phyloP scores from a whole-genome alignment of 108 stramenopile genomes.

The Skeletonema grethae region DNA sequence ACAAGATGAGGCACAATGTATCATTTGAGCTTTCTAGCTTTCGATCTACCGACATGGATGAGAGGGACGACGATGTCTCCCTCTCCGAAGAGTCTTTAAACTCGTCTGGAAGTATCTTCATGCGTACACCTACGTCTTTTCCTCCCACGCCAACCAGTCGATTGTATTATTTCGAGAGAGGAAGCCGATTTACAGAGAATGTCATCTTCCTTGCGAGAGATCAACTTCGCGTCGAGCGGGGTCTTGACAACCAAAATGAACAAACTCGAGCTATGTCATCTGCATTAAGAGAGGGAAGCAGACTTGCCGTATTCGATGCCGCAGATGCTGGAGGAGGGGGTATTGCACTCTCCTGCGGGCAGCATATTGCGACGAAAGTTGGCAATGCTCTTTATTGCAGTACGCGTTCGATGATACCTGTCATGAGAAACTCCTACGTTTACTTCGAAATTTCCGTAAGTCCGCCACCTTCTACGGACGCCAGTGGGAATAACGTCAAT shows the following conservation, averaged over 20 bases:
- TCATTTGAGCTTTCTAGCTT: conserved; percentile 24
- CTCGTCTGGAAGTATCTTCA: conserved; percentile 71
- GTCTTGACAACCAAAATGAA: conserved; percentile 74
- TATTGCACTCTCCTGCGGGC: conserved; percentile 86
- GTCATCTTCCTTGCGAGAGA: conserved; percentile 94
- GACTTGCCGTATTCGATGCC: conserved; percentile 91
- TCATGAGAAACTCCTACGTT: conserved; percentile 91
- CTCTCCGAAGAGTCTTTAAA: conserved; percentile 51
- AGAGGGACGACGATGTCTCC: conserved; percentile 39
- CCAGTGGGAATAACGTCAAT: background rate
- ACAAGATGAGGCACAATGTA: conserved; percentile 33
- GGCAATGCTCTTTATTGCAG: conserved; percentile 87
- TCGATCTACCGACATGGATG: background rate
- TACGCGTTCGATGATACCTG: conserved; percentile 88
- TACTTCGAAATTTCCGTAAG: conserved; percentile 93
- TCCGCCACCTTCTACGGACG: conserved; percentile 52
- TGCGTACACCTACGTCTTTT: conserved; percentile 97
- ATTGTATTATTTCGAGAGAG: conserved; percentile 81
- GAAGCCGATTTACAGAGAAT: conserved; percentile 89
- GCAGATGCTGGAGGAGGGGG: conserved; percentile 66
- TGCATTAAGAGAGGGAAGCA: conserved; percentile 72
- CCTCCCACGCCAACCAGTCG: conserved; percentile 93
- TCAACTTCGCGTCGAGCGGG: conserved; percentile 86
- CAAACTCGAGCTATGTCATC: conserved; percentile 86
- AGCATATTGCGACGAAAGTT: conserved; percentile 91